A percentile compares a stretch with the other conserved stretches of the same genome.
Conservation (phyloP, 768 basidiomycete genomes). For the Pleurotus sapidus region DNA sequence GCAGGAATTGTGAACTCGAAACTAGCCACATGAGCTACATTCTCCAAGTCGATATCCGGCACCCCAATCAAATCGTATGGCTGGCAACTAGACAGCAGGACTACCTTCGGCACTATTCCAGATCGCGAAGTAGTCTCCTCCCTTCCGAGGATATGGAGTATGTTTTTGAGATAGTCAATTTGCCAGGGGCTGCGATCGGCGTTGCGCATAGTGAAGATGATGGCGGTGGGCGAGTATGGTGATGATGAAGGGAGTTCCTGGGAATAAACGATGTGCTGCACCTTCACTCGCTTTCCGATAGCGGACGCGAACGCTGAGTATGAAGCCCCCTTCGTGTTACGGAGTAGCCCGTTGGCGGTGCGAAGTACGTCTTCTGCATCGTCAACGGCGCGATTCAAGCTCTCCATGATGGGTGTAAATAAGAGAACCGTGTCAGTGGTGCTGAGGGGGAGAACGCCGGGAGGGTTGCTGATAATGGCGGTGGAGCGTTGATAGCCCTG, state of each 20-base stretch:
- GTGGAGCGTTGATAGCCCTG: slow-evolving; percentile 46
- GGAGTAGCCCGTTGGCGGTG: slow-evolving; percentile 36
- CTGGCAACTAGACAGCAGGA: slow-evolving; percentile 59
- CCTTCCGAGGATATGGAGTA: slow-evolving; percentile 13
- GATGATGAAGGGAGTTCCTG: slow-evolving; percentile 10
- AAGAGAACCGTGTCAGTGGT: slow-evolving; percentile 31
- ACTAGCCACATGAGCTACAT: slow-evolving; percentile 41
- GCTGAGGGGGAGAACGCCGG: slow-evolving; percentile 30
- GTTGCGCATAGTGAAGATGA: slow-evolving; percentile 59
- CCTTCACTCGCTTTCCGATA: slow-evolving; percentile 27
- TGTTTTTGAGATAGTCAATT: slow-evolving; percentile 31
- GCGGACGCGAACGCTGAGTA: slow-evolving; percentile 47
- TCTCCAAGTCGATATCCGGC: slow-evolving; percentile 16
- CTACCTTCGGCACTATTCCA: slow-evolving; percentile 26
- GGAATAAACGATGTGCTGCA: slow-evolving; percentile 47
- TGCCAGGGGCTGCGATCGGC: slow-evolving; percentile 56
- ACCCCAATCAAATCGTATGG: slow-evolving; percentile 56
- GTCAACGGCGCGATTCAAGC: slow-evolving; percentile 63
- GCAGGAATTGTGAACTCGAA: slow-evolving; percentile 60
- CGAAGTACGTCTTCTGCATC: slow-evolving; percentile 44
- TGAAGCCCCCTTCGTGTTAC: slow-evolving; percentile 58
- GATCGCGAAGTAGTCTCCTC: background rate
- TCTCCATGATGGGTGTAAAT: slow-evolving; percentile 55
- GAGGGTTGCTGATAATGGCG: slow-evolving; percentile 42
- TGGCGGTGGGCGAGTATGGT: slow-evolving; percentile 17